phyloP scores from a whole-genome alignment of 139 green algal species.

The Choricystis sp. region DNA sequence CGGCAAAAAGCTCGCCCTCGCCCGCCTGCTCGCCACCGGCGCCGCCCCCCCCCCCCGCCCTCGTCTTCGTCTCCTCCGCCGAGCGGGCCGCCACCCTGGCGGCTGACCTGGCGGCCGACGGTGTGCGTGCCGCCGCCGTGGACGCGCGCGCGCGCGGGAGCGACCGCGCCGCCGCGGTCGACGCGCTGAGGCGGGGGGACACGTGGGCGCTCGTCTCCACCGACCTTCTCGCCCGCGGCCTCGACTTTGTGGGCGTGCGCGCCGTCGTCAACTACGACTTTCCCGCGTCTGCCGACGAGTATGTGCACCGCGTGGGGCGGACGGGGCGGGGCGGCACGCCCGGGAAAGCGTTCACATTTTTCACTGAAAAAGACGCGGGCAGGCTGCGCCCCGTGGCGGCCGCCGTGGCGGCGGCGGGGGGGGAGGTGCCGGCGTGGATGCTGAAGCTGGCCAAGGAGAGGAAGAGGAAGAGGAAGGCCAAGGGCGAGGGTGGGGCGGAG shows the following conservation, averaged over 20 bases:
- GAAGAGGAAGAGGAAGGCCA: background rate
- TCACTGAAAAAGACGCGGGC: slow-evolving; percentile 54
- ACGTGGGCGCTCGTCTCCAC: slow-evolving; percentile 89
- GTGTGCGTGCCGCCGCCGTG: slow-evolving; percentile 67
- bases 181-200: slow-evolving; percentile 49
- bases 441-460: slow-evolving; percentile 36
- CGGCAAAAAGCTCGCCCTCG: slow-evolving; percentile 81
- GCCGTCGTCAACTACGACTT: slow-evolving; percentile 96
- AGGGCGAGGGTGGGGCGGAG: background rate
- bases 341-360: slow-evolving; percentile 73
- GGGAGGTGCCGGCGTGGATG: slow-evolving; percentile 67
- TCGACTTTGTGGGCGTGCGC: slow-evolving; percentile 74
- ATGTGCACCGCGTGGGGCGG: slow-evolving; percentile 80
- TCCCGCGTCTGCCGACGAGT: slow-evolving; percentile 60
- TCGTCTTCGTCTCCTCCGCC: slow-evolving; percentile 85
- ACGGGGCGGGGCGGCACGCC: slow-evolving; percentile 43
- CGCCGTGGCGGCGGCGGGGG: slow-evolving; percentile 34
- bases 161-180: slow-evolving; percentile 42
- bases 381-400: slow-evolving; percentile 60
- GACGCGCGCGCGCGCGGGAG: slow-evolving; percentile 49
- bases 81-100: slow-evolving; percentile 36
- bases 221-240: slow-evolving; percentile 69
- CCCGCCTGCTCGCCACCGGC: slow-evolving; percentile 63
- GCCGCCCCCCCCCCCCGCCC: slow-evolving; percentile 63
- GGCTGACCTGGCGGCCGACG: slow-evolving; percentile 23